A percentile compares a stretch with the other conserved stretches of the same genome.
Conservation (phyloP, 768 basidiomycete species). For the Hemileccinum rubropunctum region DNA sequence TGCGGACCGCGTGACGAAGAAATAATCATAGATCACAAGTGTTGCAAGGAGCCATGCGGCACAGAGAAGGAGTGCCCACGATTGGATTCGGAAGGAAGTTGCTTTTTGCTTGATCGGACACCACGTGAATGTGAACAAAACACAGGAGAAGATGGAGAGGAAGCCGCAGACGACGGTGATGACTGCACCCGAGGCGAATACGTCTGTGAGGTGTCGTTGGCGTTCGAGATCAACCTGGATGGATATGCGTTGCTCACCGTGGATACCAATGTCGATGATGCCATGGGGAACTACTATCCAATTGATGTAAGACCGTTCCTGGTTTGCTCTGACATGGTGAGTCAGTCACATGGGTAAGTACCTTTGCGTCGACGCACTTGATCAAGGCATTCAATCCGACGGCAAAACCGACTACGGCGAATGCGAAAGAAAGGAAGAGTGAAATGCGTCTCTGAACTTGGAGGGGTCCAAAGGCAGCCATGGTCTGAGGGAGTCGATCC, state of each 20-base stretch:
- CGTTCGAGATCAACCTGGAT: background rate
- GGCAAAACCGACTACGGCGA: conserved; percentile 21
- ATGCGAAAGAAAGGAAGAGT: conserved; percentile 32
- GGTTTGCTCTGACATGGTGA: conserved; percentile 8
- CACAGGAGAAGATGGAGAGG: conserved; percentile 30
- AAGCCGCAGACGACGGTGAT: conserved; percentile 35
- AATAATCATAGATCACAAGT: conserved; percentile 45
- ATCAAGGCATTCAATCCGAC: conserved; percentile 21
- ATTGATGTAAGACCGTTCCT: conserved; percentile 12
- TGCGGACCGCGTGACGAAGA: conserved; percentile 45
- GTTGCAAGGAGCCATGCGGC: conserved; percentile 47
- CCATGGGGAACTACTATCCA: conserved; percentile 4
- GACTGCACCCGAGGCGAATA: conserved; percentile 38
- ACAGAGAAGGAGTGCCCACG: conserved; percentile 39
- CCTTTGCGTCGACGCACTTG: conserved; percentile 12
- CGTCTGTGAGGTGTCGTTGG: conserved; percentile 29
- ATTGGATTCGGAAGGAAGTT: conserved; percentile 32
- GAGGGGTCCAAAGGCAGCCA: conserved; percentile 6
- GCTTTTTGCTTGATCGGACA: conserved; percentile 1
- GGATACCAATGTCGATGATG: conserved; percentile 6
- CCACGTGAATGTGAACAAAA: conserved; percentile 26
- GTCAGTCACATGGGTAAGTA: background rate
- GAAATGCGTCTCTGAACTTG: conserved; percentile 15
- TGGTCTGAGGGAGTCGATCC: background rate
- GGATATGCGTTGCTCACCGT: conserved; percentile 7